Conservation (phyloP, 331 rosid genomes). For the Pyracantha coccinea region DNA sequence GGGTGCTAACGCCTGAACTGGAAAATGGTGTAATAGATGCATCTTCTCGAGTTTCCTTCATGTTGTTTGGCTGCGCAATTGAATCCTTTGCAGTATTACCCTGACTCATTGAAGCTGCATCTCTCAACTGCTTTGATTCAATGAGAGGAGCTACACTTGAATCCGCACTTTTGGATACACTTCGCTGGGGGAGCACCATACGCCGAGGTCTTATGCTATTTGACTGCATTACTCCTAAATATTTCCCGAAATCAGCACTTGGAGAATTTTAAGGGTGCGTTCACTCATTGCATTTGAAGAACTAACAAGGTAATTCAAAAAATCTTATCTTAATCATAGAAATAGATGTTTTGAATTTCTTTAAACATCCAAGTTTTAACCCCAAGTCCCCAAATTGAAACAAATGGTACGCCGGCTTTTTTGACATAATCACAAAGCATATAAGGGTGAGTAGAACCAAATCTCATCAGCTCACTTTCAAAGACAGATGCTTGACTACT, state of each 20-base stretch:
- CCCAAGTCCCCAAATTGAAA: background rate
- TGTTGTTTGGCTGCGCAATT: slow-evolving; percentile 19
- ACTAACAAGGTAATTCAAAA: background rate
- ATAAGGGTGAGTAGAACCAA: background rate
- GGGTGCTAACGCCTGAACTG: slow-evolving; percentile 28
- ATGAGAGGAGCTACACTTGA: slow-evolving; percentile 13
- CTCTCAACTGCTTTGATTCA: slow-evolving; percentile 22
- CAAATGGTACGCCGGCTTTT: background rate
- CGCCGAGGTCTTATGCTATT: slow-evolving; percentile 59
- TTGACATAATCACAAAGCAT: background rate
- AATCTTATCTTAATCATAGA: background rate
- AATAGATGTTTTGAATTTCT: background rate
- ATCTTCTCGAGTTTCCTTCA: slow-evolving; percentile 39
- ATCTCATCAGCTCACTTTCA: background rate
- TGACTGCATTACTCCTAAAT: slow-evolving; percentile 48
- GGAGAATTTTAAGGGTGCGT: background rate
- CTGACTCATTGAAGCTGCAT: slow-evolving; percentile 17
- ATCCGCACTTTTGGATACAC: slow-evolving; percentile 16
- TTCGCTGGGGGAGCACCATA: slow-evolving; percentile 38
- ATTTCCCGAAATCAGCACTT: slow-evolving; percentile 8
- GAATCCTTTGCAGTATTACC: slow-evolving; percentile 30
- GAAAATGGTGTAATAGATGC: slow-evolving; percentile 40
- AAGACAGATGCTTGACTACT: background rate
- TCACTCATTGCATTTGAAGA: background rate
- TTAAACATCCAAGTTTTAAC: background rate